Evolutionary conservation across 768 basidiomycete genomes (phyloP).

Genomic region (Candolleomyces eurysporus): DNA sequence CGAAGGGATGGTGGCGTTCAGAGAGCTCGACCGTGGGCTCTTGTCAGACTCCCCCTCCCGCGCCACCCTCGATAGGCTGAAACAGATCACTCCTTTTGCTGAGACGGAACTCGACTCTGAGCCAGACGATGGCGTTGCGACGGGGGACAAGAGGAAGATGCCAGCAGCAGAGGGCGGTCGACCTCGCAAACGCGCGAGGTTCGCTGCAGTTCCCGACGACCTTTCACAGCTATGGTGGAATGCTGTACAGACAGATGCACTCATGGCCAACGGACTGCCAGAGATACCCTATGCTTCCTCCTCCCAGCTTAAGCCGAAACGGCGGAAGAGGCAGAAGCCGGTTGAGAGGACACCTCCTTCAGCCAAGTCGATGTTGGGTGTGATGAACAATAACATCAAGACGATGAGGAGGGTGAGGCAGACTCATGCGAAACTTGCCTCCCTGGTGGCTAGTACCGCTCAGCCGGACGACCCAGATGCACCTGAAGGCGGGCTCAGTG

Average conservation of each 20-base stretch:
- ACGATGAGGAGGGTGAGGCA: conserved; percentile 71
- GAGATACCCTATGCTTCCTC: conserved; percentile 41
- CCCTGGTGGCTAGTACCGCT: conserved; percentile 40
- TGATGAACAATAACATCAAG: conserved; percentile 77
- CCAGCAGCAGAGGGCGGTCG: conserved; percentile 43
- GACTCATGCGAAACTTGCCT: conserved; percentile 70
- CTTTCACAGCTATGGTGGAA: conserved; percentile 72
- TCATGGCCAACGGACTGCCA: conserved; percentile 67
- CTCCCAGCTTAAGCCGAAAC: conserved; percentile 11
- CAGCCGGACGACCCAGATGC: conserved; percentile 32
- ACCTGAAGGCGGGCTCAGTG: conserved; percentile 29
- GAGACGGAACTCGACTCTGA: conserved; percentile 27
- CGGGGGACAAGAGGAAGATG: conserved; percentile 65
- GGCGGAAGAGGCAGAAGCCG: conserved; percentile 9
- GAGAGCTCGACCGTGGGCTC: conserved; percentile 54
- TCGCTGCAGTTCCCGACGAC: conserved; percentile 41
- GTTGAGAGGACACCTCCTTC: neutral
- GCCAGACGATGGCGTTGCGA: conserved; percentile 27
- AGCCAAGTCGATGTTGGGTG: conserved; percentile 49
- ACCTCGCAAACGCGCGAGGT: conserved; percentile 63
- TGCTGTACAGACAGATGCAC: conserved; percentile 57
- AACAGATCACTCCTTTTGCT: conserved; percentile 35
- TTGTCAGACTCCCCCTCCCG: conserved; percentile 16
- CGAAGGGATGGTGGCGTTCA: conserved; percentile 71
- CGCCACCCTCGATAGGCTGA: conserved; percentile 26